Evolutionary conservation across 176 grass and related monocot species (phyloP).

Genomic region (Aegilops bicornis): DNA sequence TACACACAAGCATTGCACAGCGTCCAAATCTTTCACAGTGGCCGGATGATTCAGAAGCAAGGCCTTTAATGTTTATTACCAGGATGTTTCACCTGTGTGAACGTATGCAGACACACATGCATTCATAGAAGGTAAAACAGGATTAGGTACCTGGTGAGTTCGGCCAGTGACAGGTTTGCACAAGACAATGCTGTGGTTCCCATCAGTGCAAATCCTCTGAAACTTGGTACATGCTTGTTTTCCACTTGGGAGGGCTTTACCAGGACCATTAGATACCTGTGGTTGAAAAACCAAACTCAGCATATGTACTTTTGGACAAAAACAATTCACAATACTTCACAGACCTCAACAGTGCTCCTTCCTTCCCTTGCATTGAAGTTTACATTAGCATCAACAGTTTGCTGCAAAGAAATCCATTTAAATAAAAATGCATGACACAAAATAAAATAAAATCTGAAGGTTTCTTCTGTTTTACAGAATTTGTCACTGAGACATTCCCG

Average conservation of each 20-base stretch:
- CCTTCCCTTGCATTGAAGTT: conserved; percentile 89
- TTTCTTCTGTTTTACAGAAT: not conserved
- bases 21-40: not conserved
- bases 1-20: not conserved
- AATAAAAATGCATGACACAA: not conserved
- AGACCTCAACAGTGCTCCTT: conserved; percentile 83
- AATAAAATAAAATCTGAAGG: not conserved
- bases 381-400: conserved; percentile 84
- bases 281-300: conserved; percentile 7
- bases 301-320: not conserved
- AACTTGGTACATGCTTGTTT: conserved; percentile 89
- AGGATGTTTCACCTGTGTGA: not conserved
- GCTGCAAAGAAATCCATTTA: conserved; percentile 42
- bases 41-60: not conserved
- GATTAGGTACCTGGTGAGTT: conserved; percentile 85
- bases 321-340: conserved; percentile 10
- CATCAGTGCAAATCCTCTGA: conserved; percentile 68
- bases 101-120: not conserved
- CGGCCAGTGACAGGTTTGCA: conserved; percentile 96
- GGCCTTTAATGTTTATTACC: not conserved
- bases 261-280: conserved; percentile 52
- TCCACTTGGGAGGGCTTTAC: conserved; percentile 51
- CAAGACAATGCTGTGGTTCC: conserved; percentile 72
- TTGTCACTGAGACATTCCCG: not conserved
- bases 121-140: not conserved